These are phyloP conservation scores for Orbilia blumenaviensis DNA, from an alignment of 2,329 filamentous ascomycete species.

Conservation along the genomic window DNA sequence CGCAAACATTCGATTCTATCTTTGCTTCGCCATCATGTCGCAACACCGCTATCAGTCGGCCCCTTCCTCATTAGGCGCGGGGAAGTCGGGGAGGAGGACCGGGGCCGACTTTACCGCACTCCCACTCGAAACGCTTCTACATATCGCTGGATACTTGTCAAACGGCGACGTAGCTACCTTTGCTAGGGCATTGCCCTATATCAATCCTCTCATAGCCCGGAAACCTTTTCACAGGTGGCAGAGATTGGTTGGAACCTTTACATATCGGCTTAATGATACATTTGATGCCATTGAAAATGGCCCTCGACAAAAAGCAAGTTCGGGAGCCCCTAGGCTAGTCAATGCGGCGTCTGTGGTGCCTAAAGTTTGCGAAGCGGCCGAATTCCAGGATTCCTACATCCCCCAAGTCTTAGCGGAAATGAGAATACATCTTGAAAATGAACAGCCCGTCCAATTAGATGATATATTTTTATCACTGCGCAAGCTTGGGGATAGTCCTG, in stretches of 20 bases:
- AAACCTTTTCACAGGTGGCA: conserved; percentile 38
- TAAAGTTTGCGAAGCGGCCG: background rate
- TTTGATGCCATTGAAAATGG: conserved; percentile 37
- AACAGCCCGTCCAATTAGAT: conserved; percentile 19
- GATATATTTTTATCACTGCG: conserved; percentile 27
- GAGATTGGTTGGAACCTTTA: conserved; percentile 21
- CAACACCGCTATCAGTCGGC: background rate
- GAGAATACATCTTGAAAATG: background rate
- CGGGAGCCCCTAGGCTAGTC: background rate
- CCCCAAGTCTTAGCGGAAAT: conserved; percentile 21
- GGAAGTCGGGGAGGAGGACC: background rate
- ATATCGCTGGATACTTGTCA: conserved; percentile 35
- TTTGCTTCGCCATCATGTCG: background rate
- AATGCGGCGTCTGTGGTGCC: background rate
- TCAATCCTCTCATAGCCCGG: background rate
- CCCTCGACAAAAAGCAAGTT: background rate
- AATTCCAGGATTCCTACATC: conserved; percentile 10
- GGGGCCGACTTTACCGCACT: conserved; percentile 7
- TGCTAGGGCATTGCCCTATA: conserved; percentile 3
- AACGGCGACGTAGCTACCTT: conserved; percentile 28
- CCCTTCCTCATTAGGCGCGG: background rate
- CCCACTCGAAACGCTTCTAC: conserved; percentile 30
- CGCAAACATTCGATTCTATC: too few relatives aligned
- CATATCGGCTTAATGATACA: background rate
- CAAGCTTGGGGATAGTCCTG: background rate